Conservation (phyloP, 1,284 basidiomycete genomes). For the Gymnopus androsaceus region DNA sequence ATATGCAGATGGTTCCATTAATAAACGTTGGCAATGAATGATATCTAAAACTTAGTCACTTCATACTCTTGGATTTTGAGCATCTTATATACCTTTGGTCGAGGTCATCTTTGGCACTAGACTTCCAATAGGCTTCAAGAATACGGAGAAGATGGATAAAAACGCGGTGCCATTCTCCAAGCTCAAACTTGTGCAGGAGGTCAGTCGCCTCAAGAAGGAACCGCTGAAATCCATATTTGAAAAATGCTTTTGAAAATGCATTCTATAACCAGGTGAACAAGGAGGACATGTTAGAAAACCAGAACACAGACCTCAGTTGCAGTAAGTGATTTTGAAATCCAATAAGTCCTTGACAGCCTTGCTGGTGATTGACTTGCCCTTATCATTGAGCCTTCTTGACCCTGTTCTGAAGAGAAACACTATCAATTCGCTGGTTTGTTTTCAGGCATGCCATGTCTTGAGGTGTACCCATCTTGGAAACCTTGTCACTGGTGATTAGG, state of each 20-base stretch:
- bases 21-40: background rate
- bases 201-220: background rate
- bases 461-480: background rate
- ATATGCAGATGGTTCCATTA: background rate
- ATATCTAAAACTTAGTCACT: background rate
- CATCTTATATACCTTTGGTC: background rate
- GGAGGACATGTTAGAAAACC: background rate
- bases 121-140: background rate
- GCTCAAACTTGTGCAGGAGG: background rate
- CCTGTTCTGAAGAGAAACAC: constrained; percentile 3
- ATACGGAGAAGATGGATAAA: background rate
- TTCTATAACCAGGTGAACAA: background rate
- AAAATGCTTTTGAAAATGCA: background rate
- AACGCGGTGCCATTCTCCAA: background rate
- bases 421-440: constrained; percentile 17
- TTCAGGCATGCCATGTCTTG: background rate
- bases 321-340: background rate
- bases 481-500: constrained; percentile 19
- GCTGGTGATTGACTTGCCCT: background rate
- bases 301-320: background rate
- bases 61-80: background rate
- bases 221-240: background rate
- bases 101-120: background rate
- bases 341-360: background rate
- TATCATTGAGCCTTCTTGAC: constrained; percentile 5